Base-by-base conservation (phyloP, 768 basidiomycete genomes). In the Amanita rubescens region DNA sequence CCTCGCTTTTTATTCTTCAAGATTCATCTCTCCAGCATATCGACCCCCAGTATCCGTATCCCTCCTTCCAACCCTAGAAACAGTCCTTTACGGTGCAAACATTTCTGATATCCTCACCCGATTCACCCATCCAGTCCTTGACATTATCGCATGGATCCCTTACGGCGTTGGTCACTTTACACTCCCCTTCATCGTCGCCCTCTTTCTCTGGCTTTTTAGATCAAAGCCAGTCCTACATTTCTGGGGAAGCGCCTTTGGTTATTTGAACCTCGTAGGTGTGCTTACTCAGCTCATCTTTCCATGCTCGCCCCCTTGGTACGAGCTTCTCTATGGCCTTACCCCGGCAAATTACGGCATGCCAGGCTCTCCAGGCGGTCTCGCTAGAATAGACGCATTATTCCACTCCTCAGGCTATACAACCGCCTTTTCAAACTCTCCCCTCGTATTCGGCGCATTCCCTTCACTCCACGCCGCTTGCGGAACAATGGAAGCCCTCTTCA, bases 391-490 rank as follows among this genome's bases (percentile, higher is more conserved):
- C 67, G 78, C 80, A 33, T 75, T 98, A 37, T 90, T 98, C 66
- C 83, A 86, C 54, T 71, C 78, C 0, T 71, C 76, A 35, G 81
- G 81, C 9, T 98, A 98, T 74, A 86, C 85, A 35, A 75, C 77
- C 25, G 74, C 82, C 1, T 98, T 98, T 63, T 84, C 85, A 38
- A 82, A 83, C 62, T 87, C 95, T 0, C 95, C 96, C 0, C 79
- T 99, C 58, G 87, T 95, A 11, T 98, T 99, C 61, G 96, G 96
- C 12, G 96, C 96, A 1, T 97, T 98, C 69, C 96, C 96, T 0
- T 90, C 87, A 1, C 78, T 99, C 19, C 96, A 98, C 67, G 83
- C 94, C 0, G 95, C 81, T 2, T 87, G 83, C 65, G 90, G 90
- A 2, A 96, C 94, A 3, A 81, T 97, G 60, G 91, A 91, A 59